Percentiles rank a stretch among this genome's conserved stretches.
Conservation (phyloP, 2,329 filamentous ascomycete genomes). For the Diaporthe aspalathi region DNA sequence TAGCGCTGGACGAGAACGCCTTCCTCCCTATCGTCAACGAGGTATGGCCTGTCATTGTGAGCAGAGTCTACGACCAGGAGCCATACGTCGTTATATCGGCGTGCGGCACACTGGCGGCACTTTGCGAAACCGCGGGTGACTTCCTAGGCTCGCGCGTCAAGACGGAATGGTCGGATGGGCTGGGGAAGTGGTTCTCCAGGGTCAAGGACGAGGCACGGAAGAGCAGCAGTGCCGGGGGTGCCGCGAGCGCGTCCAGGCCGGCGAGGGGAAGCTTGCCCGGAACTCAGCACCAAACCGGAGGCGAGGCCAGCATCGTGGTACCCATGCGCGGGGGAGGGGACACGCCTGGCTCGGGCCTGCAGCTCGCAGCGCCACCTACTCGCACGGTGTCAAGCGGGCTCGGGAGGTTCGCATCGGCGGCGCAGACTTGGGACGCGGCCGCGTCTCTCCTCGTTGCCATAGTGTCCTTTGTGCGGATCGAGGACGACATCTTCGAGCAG, state of each 20-base stretch:
- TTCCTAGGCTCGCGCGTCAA: constrained; percentile 84
- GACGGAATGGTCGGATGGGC: constrained; percentile 73
- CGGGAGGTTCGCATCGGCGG: constrained; percentile 70
- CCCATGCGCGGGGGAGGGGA: constrained; percentile 46
- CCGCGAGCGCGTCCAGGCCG: background rate
- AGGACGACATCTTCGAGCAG: constrained; percentile 78
- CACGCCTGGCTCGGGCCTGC: background rate
- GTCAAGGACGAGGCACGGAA: constrained; percentile 54
- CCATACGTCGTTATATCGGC: constrained; percentile 77
- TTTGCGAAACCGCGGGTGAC: constrained; percentile 80
- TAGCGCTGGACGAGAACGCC: constrained; percentile 81
- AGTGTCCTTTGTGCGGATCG: constrained; percentile 71
- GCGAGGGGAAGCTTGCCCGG: constrained; percentile 13
- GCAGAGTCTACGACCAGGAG: constrained; percentile 74
- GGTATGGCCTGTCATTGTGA: constrained; percentile 85
- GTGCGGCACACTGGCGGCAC: constrained; percentile 72
- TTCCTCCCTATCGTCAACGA: constrained; percentile 92
- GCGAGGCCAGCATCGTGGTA: constrained; percentile 46
- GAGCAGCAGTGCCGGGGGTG: constrained; percentile 34
- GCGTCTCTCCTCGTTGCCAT: constrained; percentile 69
- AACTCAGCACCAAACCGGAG: constrained; percentile 8
- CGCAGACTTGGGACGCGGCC: constrained; percentile 73
- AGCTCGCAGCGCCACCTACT: constrained; percentile 25
- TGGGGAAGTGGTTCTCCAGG: constrained; percentile 61
- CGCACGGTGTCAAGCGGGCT: constrained; percentile 51